A percentile compares a stretch with the other conserved stretches of the same genome.
Conservation (phyloP, 1,284 basidiomycete species). For the Paramarasmius palmivorus region DNA sequence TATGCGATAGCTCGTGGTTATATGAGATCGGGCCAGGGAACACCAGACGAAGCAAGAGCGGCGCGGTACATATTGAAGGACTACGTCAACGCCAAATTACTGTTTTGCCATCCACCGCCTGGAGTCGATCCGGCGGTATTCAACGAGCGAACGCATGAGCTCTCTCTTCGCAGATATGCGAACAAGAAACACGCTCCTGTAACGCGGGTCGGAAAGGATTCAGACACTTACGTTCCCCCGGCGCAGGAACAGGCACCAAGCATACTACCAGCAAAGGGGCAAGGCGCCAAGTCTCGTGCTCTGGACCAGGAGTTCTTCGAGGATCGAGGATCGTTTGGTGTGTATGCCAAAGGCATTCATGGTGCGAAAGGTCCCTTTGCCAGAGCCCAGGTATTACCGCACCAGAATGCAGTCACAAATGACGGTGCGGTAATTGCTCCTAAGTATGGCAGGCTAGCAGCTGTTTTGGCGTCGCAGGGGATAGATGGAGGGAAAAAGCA, state of each 20-base stretch:
- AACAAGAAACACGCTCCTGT: conserved; percentile 85
- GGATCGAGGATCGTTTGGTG: conserved; percentile 42
- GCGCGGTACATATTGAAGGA: conserved; percentile 96
- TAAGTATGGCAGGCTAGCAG: conserved; percentile 45
- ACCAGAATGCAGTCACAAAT: conserved; percentile 77
- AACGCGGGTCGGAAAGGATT: conserved; percentile 80
- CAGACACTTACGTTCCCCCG: conserved; percentile 75
- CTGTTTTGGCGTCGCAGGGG: conserved; percentile 46
- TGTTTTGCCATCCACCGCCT: conserved; percentile 90
- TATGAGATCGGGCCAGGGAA: conserved; percentile 92
- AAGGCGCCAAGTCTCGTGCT: conserved; percentile 57
- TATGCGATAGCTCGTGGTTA: conserved; percentile 96
- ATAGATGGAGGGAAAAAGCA: conserved; percentile 75
- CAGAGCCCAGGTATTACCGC: conserved; percentile 69
- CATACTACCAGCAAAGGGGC: conserved; percentile 30
- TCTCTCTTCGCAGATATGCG: conserved; percentile 57
- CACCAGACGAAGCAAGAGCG: conserved; percentile 94
- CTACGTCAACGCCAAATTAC: conserved; percentile 93
- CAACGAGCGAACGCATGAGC: conserved; percentile 73
- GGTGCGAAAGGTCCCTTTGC: conserved; percentile 59
- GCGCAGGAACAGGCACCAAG: conserved; percentile 23
- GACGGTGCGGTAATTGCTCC: conserved; percentile 67
- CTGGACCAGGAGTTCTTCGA: conserved; percentile 89
- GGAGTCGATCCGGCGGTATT: conserved; percentile 69
- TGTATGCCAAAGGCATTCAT: conserved; percentile 63